Percentiles rank a stretch among this genome's conserved stretches.
These are phyloP conservation scores for Oxytropis ochrocephala DNA, from an alignment of 306 rosid species.

Conservation along the genomic window DNA sequence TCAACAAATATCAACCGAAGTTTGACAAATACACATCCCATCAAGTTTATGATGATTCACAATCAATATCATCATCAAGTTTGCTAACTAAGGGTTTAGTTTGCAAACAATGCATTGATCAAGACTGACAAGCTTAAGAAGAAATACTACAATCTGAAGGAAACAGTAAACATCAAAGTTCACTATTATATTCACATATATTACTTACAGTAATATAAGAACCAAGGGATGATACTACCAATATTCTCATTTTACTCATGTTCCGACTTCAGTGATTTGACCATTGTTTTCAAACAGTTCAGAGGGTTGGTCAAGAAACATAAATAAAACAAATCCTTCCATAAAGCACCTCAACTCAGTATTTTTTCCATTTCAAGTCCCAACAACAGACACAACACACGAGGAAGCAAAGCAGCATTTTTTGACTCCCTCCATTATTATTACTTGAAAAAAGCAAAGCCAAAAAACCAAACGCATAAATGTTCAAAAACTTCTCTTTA, in stretches of 20 bases:
- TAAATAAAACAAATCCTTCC: not conserved
- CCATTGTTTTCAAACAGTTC: not conserved
- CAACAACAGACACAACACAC: not conserved
- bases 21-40: not conserved
- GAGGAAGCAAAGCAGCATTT: constrained; percentile 6
- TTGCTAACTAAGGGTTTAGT: not conserved
- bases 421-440: not conserved
- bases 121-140: not conserved
- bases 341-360: not conserved
- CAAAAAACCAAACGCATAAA: not conserved
- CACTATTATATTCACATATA: not conserved
- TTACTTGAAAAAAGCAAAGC: not conserved
- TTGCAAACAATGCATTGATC: not conserved
- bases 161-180: not conserved
- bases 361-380: not conserved
- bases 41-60: not conserved
- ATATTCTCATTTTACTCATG: not conserved
- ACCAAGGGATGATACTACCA: not conserved
- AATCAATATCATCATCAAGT: not conserved
- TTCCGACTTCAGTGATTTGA: not conserved
- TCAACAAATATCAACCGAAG: not conserved
- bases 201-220: not conserved
- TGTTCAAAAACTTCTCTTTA: not conserved
- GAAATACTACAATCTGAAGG: not conserved
- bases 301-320: not conserved